Base-by-base conservation (phyloP, 495 filamentous ascomycete genomes). In the Neurospora tetrasperma region DNA sequence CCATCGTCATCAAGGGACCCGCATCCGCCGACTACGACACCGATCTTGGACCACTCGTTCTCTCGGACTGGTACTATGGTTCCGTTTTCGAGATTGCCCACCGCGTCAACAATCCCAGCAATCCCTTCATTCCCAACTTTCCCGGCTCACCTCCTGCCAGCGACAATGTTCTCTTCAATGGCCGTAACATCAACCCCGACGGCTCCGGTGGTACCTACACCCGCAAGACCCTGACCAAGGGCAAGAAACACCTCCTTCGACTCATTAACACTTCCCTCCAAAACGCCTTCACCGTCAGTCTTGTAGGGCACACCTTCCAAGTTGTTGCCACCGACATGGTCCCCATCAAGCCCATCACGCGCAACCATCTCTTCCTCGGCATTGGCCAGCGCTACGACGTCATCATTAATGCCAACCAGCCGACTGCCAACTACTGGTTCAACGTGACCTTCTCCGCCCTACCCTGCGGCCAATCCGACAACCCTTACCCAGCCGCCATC, bases 311-410 rank as follows among this genome's bases (percentile, higher is more conserved):
- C 71, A 77, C 74, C 2, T 72, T 88, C 72, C 84, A 81, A n/a
- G 80, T 89, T n/a, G 81, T 87, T 27, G 79, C 80, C 4, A 83
- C 73, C 35, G 85, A 88, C 73, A 82, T 83, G 40, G 83, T 86
- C 10, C 84, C 85, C 11, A 81, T 89, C 72, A 74, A 76, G 18
- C 86, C 87, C 9, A 84, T 83, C 48, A 77, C 78, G 3, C 80
- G 80, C 31, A 71, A 79, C 10, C 78, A 81, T 9, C 62, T 91
- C 7, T 79, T 81, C 11, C 82, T 93, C 40, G 85, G 77, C 42
- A 89, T 92, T 74, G 90, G 88, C 11, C 89, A 93, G 78, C 84
- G 91, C 31, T 91, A 90, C 79, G 86, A 92, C 73, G 81, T 92
- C 27, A 85, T 92, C 72, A 84, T 92, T 42, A 84, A 84, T 48